Base-by-base conservation (phyloP, 306 rosid species). In the Boehmeria nivea region DNA sequence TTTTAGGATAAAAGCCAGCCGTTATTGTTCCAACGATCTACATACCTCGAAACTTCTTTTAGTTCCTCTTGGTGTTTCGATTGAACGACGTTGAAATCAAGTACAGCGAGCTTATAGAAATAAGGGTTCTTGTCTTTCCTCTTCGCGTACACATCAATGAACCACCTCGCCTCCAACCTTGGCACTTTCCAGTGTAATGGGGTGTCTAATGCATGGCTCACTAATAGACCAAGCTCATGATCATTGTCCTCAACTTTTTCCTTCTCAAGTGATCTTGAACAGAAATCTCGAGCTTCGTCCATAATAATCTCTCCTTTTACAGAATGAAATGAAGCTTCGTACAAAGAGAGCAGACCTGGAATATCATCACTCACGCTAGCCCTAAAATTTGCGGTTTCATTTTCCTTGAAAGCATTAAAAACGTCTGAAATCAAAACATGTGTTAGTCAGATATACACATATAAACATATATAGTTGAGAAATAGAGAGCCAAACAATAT, bases 271-370 rank as follows among this genome's bases (percentile, higher is more conserved):
- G 50, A 20, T n/a, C 12, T 34, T 45, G 24, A 3, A 8, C 69
- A 15, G 15, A 59, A 59, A 0, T 69, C 51, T 59, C 75, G 59
- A 3, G 57, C 57, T 54, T 74, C 59, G 4, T 68, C 72, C 21
- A 74, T 45, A 33, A 59, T 37, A 12, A 10, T 59, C 65, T 74
- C 79, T 20, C 23, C 73, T 39, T 74, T 63, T 7, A 58, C 20
- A 28, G 46, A 59, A 39, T 25, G 50, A 44, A 47, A 69, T 0
- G 72, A 75, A 2, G 76, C 80, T 51, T 75, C 80, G 24, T 75
- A 70, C 7, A 75, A n/a, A 3, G 69, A 49, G 9, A 75, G 23
- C 63, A 75, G 47, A 22, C 63, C 76, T 13, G 31, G 13, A 1
- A n/a, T 51, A 25, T 65, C 75, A 12, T 23, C 26, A 2, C 33